Conservation (phyloP, 2,329 filamentous ascomycete species). For the Xylariaceae sp. region DNA sequence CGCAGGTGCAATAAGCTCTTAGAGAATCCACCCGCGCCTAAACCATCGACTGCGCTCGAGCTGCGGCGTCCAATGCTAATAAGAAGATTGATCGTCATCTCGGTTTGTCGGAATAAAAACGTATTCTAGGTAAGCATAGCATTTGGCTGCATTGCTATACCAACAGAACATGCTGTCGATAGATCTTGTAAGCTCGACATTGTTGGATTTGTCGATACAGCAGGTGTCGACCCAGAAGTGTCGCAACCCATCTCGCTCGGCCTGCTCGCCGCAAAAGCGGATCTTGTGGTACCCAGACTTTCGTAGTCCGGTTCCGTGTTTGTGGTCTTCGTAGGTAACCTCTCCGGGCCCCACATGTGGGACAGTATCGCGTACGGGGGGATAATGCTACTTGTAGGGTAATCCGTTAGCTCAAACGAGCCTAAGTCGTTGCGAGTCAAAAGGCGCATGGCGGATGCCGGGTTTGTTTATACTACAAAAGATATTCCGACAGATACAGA, state of each 20-base stretch:
- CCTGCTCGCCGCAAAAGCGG: not conserved
- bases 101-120: not conserved
- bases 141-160: not conserved
- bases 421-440: not conserved
- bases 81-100: not conserved
- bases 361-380: constrained; percentile 2
- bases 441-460: constrained; percentile 3
- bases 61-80: not conserved
- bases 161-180: constrained; percentile 1
- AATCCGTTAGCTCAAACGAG: not conserved
- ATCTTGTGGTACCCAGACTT: constrained; percentile 3
- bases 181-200: not conserved
- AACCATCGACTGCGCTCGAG: not conserved
- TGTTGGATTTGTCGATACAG: constrained; percentile 4
- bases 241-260: not conserved
- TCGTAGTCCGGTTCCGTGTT: not conserved
- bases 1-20: not conserved
- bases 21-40: not conserved
- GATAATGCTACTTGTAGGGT: constrained; percentile 1
- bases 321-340: not conserved
- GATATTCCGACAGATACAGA: too few relatives aligned
- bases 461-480: too few relatives aligned
- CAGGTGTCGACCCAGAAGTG: too few relatives aligned
- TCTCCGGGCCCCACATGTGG: not conserved
- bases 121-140: not conserved